Base-by-base conservation (phyloP, 202 grass and related monocot species). In the Saccharum hybrid region DNA sequence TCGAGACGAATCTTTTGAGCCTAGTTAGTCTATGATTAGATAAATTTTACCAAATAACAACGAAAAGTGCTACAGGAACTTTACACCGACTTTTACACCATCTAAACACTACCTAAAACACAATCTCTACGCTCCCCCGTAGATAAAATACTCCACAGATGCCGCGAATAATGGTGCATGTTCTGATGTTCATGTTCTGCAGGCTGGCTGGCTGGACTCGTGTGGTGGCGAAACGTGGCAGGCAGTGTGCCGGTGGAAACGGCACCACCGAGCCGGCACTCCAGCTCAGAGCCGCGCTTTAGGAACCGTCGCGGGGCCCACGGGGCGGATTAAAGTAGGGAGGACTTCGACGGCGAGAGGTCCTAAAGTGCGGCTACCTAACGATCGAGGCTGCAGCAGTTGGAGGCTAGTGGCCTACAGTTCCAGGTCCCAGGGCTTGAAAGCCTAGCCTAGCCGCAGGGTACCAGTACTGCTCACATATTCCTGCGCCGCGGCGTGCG, bases 181-280 rank as follows among this genome's bases (percentile, higher is more conserved):
- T 80, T 69, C 65, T 26, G 26, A 26, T 26, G 26, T 26, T 26
- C 26, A 68, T 68, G 64, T 80, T 80, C 64, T 57, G 46, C 15
- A 57, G 12, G 18, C 31, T 7, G 38, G 38, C n/a, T 41, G 46
- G 18, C 51, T 18, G 15, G 16, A 7, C 6, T 19, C 0, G 54
- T 23, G 46, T 13, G 88, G 84, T 84, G 88, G 45, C 84, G 76
- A 90, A 87, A 90, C 81, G 84, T 87, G 76, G 64, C 76, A 48
- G 10, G 3, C 2, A 84, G 76, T 76, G 75, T 81, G 88, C 2
- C 39, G 80, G 63, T 43, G 63, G 36, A 40, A 80, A 66, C 5
- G 26, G 9, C 79, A 7, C 64, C 82, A 63, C 62, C 48, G 51
- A 48, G 61, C 21, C 68, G 74, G 73, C 79, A 75, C 7, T 38